Evolutionary conservation across 208 protist species (phyloP).

Genomic region (Trypanosoma vivax): DNA sequence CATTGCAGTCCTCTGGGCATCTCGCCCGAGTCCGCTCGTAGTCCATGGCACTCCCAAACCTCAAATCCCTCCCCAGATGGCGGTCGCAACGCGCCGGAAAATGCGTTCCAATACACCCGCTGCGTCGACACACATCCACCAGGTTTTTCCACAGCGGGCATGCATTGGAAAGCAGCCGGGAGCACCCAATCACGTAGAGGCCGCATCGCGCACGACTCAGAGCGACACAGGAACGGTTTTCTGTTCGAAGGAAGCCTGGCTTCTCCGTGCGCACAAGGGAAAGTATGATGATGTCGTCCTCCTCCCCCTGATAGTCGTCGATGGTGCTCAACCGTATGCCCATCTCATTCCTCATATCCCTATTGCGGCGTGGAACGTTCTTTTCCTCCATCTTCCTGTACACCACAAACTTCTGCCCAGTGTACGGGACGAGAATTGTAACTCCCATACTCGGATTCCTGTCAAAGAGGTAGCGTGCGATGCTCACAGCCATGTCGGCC

Average conservation of each 20-base stretch:
- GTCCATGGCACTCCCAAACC: constrained; percentile 1
- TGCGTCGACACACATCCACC: background rate
- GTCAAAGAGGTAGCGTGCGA: constrained; percentile 19
- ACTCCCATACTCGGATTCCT: constrained; percentile 20
- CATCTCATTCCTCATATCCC: background rate
- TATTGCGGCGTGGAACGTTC: background rate
- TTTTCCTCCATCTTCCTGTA: constrained; percentile 4
- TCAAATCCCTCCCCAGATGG: background rate
- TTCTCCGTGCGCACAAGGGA: constrained; percentile 46
- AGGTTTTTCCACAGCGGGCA: constrained; percentile 3
- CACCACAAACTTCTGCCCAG: constrained; percentile 36
- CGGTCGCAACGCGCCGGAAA: constrained; percentile 1
- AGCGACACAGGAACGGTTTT: constrained; percentile 17
- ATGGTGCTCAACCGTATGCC: constrained; percentile 35
- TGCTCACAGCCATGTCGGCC: constrained; percentile 7
- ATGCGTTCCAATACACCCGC: background rate
- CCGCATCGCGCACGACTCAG: constrained; percentile 13
- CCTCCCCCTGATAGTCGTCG: constrained; percentile 77
- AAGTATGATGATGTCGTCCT: constrained; percentile 68
- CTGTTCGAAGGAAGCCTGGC: constrained; percentile 10
- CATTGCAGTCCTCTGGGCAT: background rate
- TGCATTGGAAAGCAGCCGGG: background rate
- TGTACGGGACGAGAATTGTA: constrained; percentile 66
- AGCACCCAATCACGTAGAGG: constrained; percentile 18
- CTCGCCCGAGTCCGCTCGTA: background rate